Conservation (phyloP, 805 yeast species). For the Saccharomycopsis schoenii region DNA sequence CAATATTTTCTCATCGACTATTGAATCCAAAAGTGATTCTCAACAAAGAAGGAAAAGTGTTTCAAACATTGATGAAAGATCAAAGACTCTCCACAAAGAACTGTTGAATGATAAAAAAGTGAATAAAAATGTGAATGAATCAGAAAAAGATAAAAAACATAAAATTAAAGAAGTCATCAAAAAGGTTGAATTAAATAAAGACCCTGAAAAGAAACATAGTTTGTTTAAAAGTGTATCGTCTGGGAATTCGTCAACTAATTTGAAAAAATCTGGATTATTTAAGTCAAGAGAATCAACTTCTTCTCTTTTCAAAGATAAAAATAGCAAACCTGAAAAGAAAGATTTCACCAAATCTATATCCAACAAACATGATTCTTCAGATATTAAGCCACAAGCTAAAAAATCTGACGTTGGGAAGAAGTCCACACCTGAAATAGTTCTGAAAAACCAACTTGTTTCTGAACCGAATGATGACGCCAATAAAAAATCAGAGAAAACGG, state of each 20-base stretch:
- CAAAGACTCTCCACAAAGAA: not conserved
- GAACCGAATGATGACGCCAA: not conserved
- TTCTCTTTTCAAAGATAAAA: not conserved
- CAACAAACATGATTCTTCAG: not conserved
- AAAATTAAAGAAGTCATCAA: constrained; percentile 7
- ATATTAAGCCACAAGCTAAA: not conserved
- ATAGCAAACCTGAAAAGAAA: not conserved
- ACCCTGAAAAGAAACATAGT: constrained; percentile 15
- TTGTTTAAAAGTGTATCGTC: constrained; percentile 7
- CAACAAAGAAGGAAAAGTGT: not conserved
- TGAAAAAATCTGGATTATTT: constrained; percentile 15
- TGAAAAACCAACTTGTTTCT: not conserved
- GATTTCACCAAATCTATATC: not conserved
- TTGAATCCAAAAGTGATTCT: not conserved
- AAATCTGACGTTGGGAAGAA: not conserved
- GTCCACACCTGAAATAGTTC: not conserved
- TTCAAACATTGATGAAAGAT: not conserved
- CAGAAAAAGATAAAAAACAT: constrained; percentile 2
- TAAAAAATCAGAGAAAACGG: too few relatives aligned
- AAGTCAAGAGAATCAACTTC: not conserved
- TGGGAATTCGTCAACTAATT: not conserved
- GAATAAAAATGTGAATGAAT: not conserved
- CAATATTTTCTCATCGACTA: not conserved
- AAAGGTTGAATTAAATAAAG: constrained; percentile 5
- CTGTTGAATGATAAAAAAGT: not conserved